These are phyloP conservation scores for Cytospora schulzeri DNA, from an alignment of 2,329 filamentous ascomycete genomes.

Conservation along the genomic window DNA sequence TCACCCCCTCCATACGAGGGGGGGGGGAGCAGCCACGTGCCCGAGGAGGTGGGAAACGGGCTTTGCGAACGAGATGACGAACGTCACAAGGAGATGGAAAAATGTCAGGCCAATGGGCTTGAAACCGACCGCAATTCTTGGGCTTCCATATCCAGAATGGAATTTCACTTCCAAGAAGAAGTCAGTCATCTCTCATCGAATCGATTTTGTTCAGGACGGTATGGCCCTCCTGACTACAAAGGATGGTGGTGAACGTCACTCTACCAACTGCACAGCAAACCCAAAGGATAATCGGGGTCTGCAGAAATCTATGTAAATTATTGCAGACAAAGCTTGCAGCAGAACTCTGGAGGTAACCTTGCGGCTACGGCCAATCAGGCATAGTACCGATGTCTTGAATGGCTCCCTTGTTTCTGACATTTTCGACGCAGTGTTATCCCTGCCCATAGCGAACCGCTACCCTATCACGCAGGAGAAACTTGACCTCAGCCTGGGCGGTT, in stretches of 20 bases:
- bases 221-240: not conserved
- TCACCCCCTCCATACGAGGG: constrained; percentile 16
- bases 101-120: constrained; percentile 16
- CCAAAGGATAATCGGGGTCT: not conserved
- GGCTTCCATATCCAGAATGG: constrained; percentile 14
- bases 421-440: constrained; percentile 5
- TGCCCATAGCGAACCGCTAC: constrained; percentile 6
- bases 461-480: not conserved
- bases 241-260: not conserved
- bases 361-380: not conserved
- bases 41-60: constrained; percentile 18
- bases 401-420: constrained; percentile 1
- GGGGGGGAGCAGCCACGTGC: constrained; percentile 23
- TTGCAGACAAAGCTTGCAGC: not conserved
- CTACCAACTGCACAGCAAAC: not conserved
- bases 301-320: not conserved
- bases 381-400: not conserved
- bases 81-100: constrained; percentile 21
- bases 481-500: not conserved
- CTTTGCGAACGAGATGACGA: constrained; percentile 24
- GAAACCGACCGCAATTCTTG: constrained; percentile 9
- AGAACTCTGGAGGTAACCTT: not conserved
- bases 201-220: not conserved
- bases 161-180: not conserved
- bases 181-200: not conserved